Base-by-base conservation (phyloP, 345 rosid genomes). In the Populus davidiana region DNA sequence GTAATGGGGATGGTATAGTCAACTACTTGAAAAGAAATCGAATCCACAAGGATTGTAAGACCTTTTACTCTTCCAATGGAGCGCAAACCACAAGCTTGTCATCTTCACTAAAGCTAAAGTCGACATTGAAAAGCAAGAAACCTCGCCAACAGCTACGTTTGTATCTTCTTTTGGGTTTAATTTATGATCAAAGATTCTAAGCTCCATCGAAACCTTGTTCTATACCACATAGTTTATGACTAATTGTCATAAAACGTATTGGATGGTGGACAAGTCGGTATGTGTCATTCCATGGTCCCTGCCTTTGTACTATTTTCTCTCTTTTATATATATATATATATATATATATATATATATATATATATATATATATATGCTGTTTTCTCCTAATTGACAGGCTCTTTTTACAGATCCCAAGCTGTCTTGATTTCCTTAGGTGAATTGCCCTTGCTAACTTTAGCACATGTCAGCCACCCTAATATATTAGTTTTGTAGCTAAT, bases 401-500 rank as follows among this genome's bases (percentile, higher is more conserved):
- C 66, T 54, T 80, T 82, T 80, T 72, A 36, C 84, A 73, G 77
- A 85, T 73, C 81, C 84, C 87, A 80, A 80, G 82, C 85, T 79
- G 86, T 83, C 80, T 81, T 79, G 72, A 54, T 73, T 65, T 82
- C 31, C 67, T 67, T 31, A 64, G 64, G 41, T 66, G 67, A 70
- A 73, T 66, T 59, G 73, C 41, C 80, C 75, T 64, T 0, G 16
- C 74, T 67, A 71, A 77, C 90, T 85, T 87, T 81, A 67, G 90
- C 96, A 90, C 92, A 88, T 88, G 91, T 69, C 70, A 67, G 20
- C 80, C 87, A 83, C 80, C 69, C 54, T 12, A 44, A 44, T 80
- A 27, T 35, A 47, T 39, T 21, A 13, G 27, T 18, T 20, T 31
- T 61, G 12, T 13, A 17, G 8, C 52, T 8, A 47, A 2, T 43